Evolutionary conservation across 2,329 filamentous ascomycete species (phyloP).

Genomic region (Cladorrhinum sp.): DNA sequence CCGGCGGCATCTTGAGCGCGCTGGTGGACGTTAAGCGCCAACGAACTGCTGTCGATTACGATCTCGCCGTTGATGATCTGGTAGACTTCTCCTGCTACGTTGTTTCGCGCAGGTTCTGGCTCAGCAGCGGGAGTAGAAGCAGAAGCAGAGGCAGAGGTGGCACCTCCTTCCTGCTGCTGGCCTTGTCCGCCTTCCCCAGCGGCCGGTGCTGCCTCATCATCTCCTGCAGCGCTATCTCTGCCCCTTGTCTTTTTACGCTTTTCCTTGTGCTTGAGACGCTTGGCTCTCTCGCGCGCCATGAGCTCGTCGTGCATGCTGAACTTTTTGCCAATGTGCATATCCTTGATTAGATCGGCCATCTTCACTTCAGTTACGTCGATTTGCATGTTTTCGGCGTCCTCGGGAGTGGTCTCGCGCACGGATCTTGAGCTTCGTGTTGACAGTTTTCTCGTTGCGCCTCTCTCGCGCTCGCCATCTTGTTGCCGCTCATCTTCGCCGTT

Average conservation of each 20-base stretch:
- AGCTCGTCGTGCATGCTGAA: conserved; percentile 73
- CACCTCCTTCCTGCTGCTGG: conserved; percentile 5
- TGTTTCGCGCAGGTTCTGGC: not conserved
- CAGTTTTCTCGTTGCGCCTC: conserved; percentile 19
- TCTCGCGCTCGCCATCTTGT: conserved; percentile 5
- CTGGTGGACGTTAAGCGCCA: conserved; percentile 66
- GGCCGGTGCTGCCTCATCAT: conserved; percentile 16
- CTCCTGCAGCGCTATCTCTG: conserved; percentile 20
- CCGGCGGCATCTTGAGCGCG: conserved; percentile 51
- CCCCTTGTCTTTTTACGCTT: conserved; percentile 38
- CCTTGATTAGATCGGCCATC: conserved; percentile 70
- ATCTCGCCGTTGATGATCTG: conserved; percentile 70
- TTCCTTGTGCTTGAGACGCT: conserved; percentile 34
- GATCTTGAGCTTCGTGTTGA: conserved; percentile 29
- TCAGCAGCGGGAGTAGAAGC: not conserved
- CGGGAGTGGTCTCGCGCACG: conserved; percentile 55
- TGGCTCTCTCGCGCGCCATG: conserved; percentile 59
- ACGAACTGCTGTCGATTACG: conserved; percentile 64
- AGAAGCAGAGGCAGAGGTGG: conserved; percentile 20
- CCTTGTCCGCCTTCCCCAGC: conserved; percentile 9
- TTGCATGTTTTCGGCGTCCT: conserved; percentile 58
- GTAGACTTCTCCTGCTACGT: conserved; percentile 43
- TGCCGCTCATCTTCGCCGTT: conserved; percentile 15
- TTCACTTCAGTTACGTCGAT: conserved; percentile 66
- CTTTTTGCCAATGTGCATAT: conserved; percentile 68